Conservation (phyloP, 2,329 filamentous ascomycete genomes). For the Ceratocystis alfenasii region DNA sequence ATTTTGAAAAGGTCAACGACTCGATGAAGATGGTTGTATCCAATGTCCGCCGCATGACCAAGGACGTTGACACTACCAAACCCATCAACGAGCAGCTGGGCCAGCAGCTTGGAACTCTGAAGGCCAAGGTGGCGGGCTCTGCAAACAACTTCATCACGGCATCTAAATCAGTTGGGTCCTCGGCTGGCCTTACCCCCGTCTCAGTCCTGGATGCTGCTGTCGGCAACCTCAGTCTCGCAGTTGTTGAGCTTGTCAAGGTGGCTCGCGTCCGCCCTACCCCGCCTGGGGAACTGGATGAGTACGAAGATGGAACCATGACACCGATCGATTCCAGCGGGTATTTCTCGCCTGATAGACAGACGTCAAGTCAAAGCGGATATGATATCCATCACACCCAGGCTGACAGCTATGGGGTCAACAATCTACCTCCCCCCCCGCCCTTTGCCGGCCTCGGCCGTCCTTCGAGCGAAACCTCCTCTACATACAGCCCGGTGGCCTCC, state of each 20-base stretch:
- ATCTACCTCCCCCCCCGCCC: conserved; percentile 39
- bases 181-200: conserved; percentile 79
- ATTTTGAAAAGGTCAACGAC: conserved; percentile 63
- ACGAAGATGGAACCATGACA: conserved; percentile 55
- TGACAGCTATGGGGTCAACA: conserved; percentile 9
- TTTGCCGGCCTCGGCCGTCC: conserved; percentile 49
- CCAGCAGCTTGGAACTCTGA: conserved; percentile 57
- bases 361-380: conserved; percentile 23
- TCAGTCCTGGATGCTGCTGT: conserved; percentile 87
- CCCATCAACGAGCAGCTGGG: conserved; percentile 41
- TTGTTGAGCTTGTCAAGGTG: conserved; percentile 71
- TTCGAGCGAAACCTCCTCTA: conserved; percentile 56
- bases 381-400: conserved; percentile 16
- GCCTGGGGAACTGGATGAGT: conserved; percentile 62
- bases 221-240: conserved; percentile 71
- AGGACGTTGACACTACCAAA: conserved; percentile 56
- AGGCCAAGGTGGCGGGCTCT: conserved; percentile 73
- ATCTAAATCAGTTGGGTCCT: conserved; percentile 76
- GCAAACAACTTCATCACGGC: conserved; percentile 94
- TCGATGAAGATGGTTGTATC: conserved; percentile 79
- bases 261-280: conserved; percentile 76
- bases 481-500: conserved; percentile 62
- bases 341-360: conserved; percentile 44
- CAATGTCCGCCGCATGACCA: conserved; percentile 71
- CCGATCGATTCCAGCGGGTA: conserved; percentile 58